Percentiles rank a stretch among this genome's conserved stretches.
phyloP scores from a whole-genome alignment of 352 stramenopile genomes.

The Phytophthora nicotianae region DNA sequence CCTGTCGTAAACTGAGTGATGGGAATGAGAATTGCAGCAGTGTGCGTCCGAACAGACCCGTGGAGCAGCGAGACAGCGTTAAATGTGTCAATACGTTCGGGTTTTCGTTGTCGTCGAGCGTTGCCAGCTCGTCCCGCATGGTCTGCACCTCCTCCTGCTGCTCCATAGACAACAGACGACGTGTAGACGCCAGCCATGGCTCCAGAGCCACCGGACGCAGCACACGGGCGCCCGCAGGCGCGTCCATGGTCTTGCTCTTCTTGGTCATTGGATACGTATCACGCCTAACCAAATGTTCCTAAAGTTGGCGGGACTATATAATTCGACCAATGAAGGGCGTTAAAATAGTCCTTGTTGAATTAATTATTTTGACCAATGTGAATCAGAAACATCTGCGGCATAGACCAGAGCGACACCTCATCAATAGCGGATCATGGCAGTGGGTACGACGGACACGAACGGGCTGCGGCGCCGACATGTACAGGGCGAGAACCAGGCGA shows the following conservation, averaged over 20 bases:
- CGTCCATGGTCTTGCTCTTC: constrained; percentile 4
- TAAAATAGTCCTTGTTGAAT: too few relatives aligned
- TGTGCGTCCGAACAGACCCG: constrained; percentile 73
- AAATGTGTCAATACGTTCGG: constrained; percentile 71
- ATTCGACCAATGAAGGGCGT: too few relatives aligned
- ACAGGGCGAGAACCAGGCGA: constrained; percentile 16
- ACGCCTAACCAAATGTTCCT: too few relatives aligned
- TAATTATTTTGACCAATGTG: background rate
- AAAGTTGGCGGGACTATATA: too few relatives aligned
- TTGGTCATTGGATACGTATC: constrained; percentile 24
- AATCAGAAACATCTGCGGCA: constrained; percentile 19
- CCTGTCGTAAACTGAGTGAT: constrained; percentile 37
- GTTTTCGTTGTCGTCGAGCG: constrained; percentile 61
- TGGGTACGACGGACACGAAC: constrained; percentile 7
- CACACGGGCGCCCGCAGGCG: background rate
- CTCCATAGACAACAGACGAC: constrained; percentile 57
- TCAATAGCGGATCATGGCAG: constrained; percentile 3
- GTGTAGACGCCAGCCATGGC: constrained; percentile 55
- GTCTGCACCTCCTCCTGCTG: constrained; percentile 67
- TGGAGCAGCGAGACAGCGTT: constrained; percentile 43
- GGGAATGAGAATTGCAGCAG: constrained; percentile 64
- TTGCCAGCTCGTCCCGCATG: constrained; percentile 59
- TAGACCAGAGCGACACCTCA: constrained; percentile 14
- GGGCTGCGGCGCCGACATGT: constrained; percentile 46
- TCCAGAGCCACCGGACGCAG: constrained; percentile 46